Evolutionary conservation across 108 stramenopile genomes (phyloP), one percentile per base, ranked within the genome.

Genomic region (Schizochytrium sp.): DNA sequence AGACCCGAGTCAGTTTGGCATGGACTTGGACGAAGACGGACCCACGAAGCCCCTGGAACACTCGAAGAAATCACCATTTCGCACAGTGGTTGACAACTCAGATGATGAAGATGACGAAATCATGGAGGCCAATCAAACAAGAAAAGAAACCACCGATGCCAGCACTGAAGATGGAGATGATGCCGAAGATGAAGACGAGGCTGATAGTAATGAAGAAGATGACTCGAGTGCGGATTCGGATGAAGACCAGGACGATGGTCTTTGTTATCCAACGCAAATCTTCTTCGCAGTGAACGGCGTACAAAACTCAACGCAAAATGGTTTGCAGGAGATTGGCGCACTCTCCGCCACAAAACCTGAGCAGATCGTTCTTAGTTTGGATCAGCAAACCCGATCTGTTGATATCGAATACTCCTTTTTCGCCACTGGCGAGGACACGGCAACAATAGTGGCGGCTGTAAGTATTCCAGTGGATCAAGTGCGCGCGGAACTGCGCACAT

Each of bases 401-500:
- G 64, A 69, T 44, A 69, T 69, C 2, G 64, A 69, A 44, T 69
- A 69, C 64, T 69, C 64, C 12, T 69, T 69, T 44, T 69, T 28
- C 44, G 64, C 64, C 28, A 15, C 64, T 0, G 64, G 44, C 28
- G 64, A 38, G 8, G 64, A 69, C 0, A 44, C 40, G 28, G 64
- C 64, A 15, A 69, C 64, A 8, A 69, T 69, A 8, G 64, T 69
- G 64, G 64, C 64, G 28, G 64, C 64, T 7, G 44, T 69, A 0
- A 69, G 64, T 15, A 69, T 69, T 69, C 64, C 64, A 38, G 64
- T 69, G 64, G 64, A 69, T 15, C 64, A 69, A 7, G 28, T 15
- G 10, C 64, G 64, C 12, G 64, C 28, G 0, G 64, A 69, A 69
- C 40, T 69, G 64, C 2, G 64, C 40, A 69, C 64, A 1, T 69